Evolutionary conservation across 2,329 filamentous ascomycete species (phyloP).

Genomic region (Aspergillus oerlinghausenensis): DNA sequence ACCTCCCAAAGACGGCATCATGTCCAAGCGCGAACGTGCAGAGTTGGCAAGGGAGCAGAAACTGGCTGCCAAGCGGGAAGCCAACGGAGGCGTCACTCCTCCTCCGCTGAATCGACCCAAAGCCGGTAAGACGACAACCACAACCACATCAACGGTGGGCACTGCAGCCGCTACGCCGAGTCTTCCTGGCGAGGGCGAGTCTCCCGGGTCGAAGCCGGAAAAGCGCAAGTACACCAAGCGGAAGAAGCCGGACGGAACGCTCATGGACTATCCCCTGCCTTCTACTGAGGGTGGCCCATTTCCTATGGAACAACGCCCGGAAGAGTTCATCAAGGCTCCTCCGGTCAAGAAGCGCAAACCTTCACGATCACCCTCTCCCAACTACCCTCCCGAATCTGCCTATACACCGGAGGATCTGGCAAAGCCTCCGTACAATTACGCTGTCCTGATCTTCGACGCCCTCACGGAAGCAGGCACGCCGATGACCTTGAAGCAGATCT

Average conservation of each 20-base stretch:
- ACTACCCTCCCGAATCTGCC: slow-evolving; percentile 54
- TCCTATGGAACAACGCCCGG: slow-evolving; percentile 33
- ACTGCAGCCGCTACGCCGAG: slow-evolving; percentile 15
- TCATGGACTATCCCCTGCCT: slow-evolving; percentile 39
- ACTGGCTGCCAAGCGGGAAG: slow-evolving; percentile 44
- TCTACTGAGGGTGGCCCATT: slow-evolving; percentile 40
- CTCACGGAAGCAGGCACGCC: slow-evolving; percentile 53
- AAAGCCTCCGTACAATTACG: slow-evolving; percentile 59
- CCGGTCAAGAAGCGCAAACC: slow-evolving; percentile 50
- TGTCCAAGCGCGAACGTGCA: slow-evolving; percentile 60
- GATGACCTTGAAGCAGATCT: slow-evolving; percentile 63
- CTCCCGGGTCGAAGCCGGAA: slow-evolving; percentile 37
- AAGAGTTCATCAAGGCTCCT: slow-evolving; percentile 40
- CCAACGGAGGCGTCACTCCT: slow-evolving; percentile 44
- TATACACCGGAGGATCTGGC: slow-evolving; percentile 61
- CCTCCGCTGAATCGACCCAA: slow-evolving; percentile 27
- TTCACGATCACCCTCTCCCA: slow-evolving; percentile 57
- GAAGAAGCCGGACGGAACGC: slow-evolving; percentile 40
- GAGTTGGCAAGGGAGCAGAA: slow-evolving; percentile 52
- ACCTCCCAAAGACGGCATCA: slow-evolving; percentile 63
- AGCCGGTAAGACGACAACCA: slow-evolving; percentile 21
- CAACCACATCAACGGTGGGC: background rate
- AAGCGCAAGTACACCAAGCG: slow-evolving; percentile 48
- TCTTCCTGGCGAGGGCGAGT: slow-evolving; percentile 33
- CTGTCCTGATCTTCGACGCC: slow-evolving; percentile 60